These are phyloP conservation scores for Laetiporus sulphureus DNA, from an alignment of 1,284 basidiomycete genomes.

Conservation along the genomic window DNA sequence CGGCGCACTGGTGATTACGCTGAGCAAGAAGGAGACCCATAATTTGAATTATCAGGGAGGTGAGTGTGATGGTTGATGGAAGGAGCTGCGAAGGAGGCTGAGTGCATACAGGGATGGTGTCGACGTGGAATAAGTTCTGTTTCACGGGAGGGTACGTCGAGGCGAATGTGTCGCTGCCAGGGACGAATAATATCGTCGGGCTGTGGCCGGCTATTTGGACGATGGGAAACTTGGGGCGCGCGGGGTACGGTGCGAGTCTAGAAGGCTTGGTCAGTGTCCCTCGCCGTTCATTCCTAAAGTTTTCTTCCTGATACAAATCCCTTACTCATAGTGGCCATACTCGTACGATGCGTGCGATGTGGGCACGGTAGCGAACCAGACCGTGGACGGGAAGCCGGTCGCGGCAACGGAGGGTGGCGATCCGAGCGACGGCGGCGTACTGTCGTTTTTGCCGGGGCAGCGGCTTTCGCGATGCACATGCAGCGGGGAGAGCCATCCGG, in stretches of 20 bases:
- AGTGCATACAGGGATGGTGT: conserved; percentile 25
- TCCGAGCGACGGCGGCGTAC: conserved; percentile 24
- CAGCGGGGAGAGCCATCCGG: conserved; percentile 61
- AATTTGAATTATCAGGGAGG: conserved; percentile 51
- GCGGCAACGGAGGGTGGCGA: conserved; percentile 40
- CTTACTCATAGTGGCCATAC: conserved; percentile 55
- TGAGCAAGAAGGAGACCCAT: conserved; percentile 39
- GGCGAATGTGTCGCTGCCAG: conserved; percentile 28
- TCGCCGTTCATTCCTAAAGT: background rate
- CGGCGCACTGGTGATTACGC: conserved; percentile 58
- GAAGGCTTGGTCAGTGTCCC: conserved; percentile 45
- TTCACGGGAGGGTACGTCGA: conserved; percentile 51
- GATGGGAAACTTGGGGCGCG: conserved; percentile 62
- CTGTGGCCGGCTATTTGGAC: conserved; percentile 55
- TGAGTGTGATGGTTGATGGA: conserved; percentile 6
- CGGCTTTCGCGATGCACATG: conserved; percentile 74
- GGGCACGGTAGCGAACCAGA: conserved; percentile 56
- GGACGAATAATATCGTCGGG: conserved; percentile 34
- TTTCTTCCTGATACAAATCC: conserved; percentile 37
- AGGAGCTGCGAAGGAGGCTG: conserved; percentile 1
- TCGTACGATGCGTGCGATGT: conserved; percentile 71
- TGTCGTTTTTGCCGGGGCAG: conserved; percentile 79
- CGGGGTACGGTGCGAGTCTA: conserved; percentile 56
- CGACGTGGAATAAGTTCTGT: conserved; percentile 54
- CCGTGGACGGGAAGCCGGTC: conserved; percentile 29